Evolutionary conservation across 495 filamentous ascomycete species (phyloP), one percentile per base, ranked within the genome.

Genomic region (Talaromyces ruber): DNA sequence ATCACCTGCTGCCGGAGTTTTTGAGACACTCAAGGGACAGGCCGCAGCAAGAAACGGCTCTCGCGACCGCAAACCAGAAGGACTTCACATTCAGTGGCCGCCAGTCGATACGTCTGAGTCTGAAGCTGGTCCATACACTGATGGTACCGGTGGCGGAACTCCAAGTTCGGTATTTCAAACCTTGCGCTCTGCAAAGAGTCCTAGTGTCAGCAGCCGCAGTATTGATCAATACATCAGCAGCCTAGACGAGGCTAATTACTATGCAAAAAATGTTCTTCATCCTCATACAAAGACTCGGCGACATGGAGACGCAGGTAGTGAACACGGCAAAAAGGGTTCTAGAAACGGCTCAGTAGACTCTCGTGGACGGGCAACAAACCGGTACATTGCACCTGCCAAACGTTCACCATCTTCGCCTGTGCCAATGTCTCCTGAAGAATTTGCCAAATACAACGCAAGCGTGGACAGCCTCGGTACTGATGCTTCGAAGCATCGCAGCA

Each of bases 211-310:
- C 62, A 83, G 82, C 7, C 83, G 85, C 37, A 91, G 87, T 64
- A 82, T 92, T 30, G 90, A 95, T 66, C 86, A 92, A 63, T 96
- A 95, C 66, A 92, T 96, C 65, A 90, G 87, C 73, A 95, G 91
- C 71, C 72, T 96, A 2, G 90, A 95, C 22, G 81, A 90, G 53
- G 90, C 89, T 29, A 84, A 84, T 58, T 83, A 83, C 65, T 81
- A 88, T 67, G 75, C 84, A 6, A 79, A 77, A 59, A 81, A 81
- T 61, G 66, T 83, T 8, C 78, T 79, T 37, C 84, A 81, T 16
- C 68, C 80, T 22, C 75, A 73, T 30, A 89, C 86, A 63, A 84
- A 88, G 6, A 83, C 84, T 24, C 75, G 83, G 59, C 71, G 75
- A 60, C 81, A 81, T 43, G 80, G 72, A 22, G 74, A 76, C 30